Evolutionary conservation across 2,329 filamentous ascomycete species (phyloP).

Genomic region (Juglanconis juglandina): DNA sequence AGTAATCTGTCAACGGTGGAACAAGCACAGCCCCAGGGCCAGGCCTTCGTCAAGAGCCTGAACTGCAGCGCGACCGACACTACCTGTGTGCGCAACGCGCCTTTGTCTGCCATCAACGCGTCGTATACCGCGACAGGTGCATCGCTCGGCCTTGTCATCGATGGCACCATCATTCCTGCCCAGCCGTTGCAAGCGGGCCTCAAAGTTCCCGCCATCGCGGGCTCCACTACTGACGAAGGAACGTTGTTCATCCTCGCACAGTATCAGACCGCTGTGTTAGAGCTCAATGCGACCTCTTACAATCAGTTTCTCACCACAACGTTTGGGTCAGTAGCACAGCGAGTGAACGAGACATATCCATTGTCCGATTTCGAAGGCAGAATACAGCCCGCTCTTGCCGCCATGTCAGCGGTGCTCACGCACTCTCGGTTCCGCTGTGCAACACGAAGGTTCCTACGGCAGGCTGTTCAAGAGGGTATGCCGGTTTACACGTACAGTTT

Average conservation of each 20-base stretch:
- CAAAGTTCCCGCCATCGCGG: conserved; percentile 27
- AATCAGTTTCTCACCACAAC: conserved; percentile 22
- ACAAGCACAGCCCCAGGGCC: not conserved
- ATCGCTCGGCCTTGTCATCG: conserved; percentile 22
- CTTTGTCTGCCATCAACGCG: not conserved
- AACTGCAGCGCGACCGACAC: conserved; percentile 5
- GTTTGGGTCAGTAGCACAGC: conserved; percentile 7
- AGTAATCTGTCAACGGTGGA: conserved; percentile 1
- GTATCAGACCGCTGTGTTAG: conserved; percentile 16
- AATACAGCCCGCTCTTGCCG: conserved; percentile 8
- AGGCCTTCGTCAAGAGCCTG: conserved; percentile 1
- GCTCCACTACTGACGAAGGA: conserved; percentile 23
- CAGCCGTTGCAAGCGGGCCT: conserved; percentile 24
- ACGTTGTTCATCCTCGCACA: conserved; percentile 24
- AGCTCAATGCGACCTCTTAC: conserved; percentile 23
- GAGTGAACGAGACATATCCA: conserved; percentile 9
- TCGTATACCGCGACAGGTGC: not conserved
- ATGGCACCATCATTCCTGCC: conserved; percentile 24
- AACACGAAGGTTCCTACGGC: conserved; percentile 17
- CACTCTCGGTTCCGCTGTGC: conserved; percentile 23
- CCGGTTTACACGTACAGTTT: conserved; percentile 25
- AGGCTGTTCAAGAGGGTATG: conserved; percentile 18
- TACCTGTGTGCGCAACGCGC: not conserved
- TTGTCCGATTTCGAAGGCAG: conserved; percentile 19
- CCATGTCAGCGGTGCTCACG: conserved; percentile 20